Conservation (phyloP, 106 monocot genomes). For the Phalaenopsis aphrodite region DNA sequence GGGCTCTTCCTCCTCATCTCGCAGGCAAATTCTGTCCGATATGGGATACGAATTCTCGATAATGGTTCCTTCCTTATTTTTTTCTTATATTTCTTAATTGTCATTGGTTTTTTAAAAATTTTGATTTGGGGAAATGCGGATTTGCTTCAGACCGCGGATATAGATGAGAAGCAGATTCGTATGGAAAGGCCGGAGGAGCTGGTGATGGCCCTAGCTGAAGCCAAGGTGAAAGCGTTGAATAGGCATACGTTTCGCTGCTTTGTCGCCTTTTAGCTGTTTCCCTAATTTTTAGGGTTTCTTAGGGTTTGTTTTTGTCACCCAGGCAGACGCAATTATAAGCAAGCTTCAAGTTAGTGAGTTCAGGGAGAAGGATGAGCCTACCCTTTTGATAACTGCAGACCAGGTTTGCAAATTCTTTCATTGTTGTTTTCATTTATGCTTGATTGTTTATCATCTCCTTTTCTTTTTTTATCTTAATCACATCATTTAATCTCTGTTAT, state of each 20-base stretch:
- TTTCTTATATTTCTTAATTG: not conserved
- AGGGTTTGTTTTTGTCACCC: not conserved
- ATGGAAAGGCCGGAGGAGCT: conserved; percentile 57
- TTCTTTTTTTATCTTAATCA: not conserved
- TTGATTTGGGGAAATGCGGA: not conserved
- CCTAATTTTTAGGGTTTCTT: not conserved
- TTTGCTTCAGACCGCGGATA: conserved; percentile 49
- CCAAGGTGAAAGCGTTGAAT: conserved; percentile 20
- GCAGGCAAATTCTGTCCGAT: conserved; percentile 50
- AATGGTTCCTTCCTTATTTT: conserved; percentile 25
- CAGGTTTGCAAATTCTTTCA: conserved; percentile 23
- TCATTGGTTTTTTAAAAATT: not conserved
- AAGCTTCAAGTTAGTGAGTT: conserved; percentile 31
- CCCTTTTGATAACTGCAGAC: conserved; percentile 83
- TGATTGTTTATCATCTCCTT: not conserved
- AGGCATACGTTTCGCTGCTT: not conserved
- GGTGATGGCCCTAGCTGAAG: conserved; percentile 66
- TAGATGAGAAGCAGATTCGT: conserved; percentile 64
- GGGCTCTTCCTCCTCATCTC: conserved; percentile 66
- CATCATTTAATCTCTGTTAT: not conserved
- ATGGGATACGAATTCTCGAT: conserved; percentile 75
- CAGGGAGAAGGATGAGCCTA: conserved; percentile 27
- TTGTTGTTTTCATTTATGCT: not conserved
- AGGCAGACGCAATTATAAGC: conserved; percentile 70
- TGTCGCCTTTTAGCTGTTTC: not conserved